Conservation (phyloP, 1,284 basidiomycete genomes). For the Ganoderma lingzhi region DNA sequence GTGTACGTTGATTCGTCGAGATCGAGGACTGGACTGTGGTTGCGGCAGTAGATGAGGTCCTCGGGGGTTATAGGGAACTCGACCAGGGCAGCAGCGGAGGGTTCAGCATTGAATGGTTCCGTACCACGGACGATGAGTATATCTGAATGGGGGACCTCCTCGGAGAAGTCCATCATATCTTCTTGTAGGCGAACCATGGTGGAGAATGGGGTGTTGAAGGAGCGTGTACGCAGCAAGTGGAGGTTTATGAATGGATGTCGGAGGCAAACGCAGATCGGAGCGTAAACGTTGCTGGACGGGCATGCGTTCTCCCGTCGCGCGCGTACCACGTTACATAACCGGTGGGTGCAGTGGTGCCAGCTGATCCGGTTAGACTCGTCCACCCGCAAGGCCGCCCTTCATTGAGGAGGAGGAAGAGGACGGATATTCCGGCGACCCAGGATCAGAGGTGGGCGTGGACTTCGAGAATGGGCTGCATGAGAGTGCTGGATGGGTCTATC, state of each 20-base stretch:
- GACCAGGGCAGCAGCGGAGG: constrained; percentile 56
- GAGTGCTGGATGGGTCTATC: not conserved
- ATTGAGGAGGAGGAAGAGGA: not conserved
- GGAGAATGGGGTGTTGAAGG: not conserved
- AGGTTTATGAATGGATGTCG: not conserved
- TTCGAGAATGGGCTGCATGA: constrained; percentile 6
- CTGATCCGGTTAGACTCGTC: constrained; percentile 17
- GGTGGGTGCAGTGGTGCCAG: constrained; percentile 27
- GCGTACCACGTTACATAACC: constrained; percentile 30
- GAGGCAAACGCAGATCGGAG: not conserved
- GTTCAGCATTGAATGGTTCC: constrained; percentile 68
- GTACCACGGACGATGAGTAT: constrained; percentile 53
- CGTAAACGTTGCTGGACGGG: constrained; percentile 7
- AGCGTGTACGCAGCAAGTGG: not conserved
- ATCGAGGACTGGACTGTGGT: constrained; percentile 65
- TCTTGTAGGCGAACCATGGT: not conserved
- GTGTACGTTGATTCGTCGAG: constrained; percentile 55
- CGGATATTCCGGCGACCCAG: not conserved
- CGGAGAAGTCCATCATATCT: constrained; percentile 52
- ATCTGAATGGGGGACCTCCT: constrained; percentile 49
- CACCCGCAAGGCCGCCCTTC: not conserved
- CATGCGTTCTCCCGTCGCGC: constrained; percentile 23
- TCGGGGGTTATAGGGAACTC: constrained; percentile 64
- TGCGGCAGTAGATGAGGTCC: constrained; percentile 66
- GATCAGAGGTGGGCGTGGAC: not conserved